Percentiles rank a stretch among this genome's conserved stretches.
phyloP scores from a whole-genome alignment of 2,329 filamentous ascomycete genomes.

The Lasiodiplodia hormozganensis region DNA sequence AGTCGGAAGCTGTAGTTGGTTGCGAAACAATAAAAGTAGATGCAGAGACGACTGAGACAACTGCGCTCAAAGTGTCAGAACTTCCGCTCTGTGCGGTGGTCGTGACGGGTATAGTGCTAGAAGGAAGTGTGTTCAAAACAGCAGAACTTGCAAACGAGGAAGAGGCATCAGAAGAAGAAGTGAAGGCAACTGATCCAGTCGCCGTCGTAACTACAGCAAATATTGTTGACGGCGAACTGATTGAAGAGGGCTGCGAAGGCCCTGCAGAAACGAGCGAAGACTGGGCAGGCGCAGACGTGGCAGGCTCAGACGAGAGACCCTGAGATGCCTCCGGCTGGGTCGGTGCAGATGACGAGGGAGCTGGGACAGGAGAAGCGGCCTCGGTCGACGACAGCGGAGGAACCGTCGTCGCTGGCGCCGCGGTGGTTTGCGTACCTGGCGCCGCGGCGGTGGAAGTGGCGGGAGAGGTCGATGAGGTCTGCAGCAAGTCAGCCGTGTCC shows the following conservation, averaged over 20 bases:
- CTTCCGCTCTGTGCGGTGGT: conserved; percentile 12
- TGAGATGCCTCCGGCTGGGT: not conserved
- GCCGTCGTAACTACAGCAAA: conserved; percentile 12
- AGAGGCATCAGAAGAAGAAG: not conserved
- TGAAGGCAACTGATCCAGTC: not conserved
- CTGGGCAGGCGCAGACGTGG: not conserved
- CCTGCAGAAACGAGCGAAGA: not conserved
- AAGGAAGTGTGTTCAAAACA: conserved; percentile 13
- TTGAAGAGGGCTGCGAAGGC: not conserved
- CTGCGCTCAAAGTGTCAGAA: conserved; percentile 25
- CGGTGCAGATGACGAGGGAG: conserved; percentile 13
- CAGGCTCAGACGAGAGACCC: not conserved
- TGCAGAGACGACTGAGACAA: conserved; percentile 23
- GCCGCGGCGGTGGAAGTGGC: conserved; percentile 38
- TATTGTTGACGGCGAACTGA: conserved; percentile 2
- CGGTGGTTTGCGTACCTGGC: conserved; percentile 39
- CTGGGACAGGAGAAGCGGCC: conserved; percentile 31
- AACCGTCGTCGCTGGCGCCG: conserved; percentile 32
- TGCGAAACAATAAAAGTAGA: conserved; percentile 19
- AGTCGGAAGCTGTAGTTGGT: conserved; percentile 5
- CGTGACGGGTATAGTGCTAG: conserved; percentile 10
- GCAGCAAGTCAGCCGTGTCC: conserved; percentile 7
- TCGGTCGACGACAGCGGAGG: conserved; percentile 21
- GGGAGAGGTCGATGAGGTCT: conserved; percentile 34
- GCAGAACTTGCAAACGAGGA: conserved; percentile 16